Evolutionary conservation across 2,329 filamentous ascomycete genomes (phyloP).

Genomic region (Ascomycota sp.): DNA sequence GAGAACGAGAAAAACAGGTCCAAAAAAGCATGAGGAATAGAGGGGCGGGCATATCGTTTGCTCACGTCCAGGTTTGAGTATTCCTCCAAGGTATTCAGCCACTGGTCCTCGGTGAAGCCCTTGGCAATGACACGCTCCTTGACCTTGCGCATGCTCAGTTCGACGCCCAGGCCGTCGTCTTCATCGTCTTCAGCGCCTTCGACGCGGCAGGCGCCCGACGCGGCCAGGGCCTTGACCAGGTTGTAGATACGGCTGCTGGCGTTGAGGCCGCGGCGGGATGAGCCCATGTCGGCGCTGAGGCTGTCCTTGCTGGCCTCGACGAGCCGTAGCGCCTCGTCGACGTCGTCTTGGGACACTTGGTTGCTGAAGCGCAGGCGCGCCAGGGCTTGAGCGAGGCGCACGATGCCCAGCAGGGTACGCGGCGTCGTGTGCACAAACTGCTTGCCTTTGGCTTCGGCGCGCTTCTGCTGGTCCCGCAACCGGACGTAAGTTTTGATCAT

Average conservation of each 20-base stretch:
- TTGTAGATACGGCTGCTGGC: slow-evolving; percentile 86
- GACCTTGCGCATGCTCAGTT: slow-evolving; percentile 74
- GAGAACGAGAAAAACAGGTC: not conserved
- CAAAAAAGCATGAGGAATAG: too few relatives aligned
- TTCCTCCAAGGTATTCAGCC: slow-evolving; percentile 68
- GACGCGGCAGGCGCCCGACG: slow-evolving; percentile 66
- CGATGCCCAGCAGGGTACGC: slow-evolving; percentile 76
- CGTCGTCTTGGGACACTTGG: slow-evolving; percentile 73
- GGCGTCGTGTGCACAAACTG: slow-evolving; percentile 89
- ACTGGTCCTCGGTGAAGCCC: slow-evolving; percentile 91
- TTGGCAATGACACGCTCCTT: slow-evolving; percentile 84
- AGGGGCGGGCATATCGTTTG: too few relatives aligned
- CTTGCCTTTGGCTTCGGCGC: slow-evolving; percentile 76
- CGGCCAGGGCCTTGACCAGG: slow-evolving; percentile 72
- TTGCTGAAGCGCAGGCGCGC: slow-evolving; percentile 79
- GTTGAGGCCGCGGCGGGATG: slow-evolving; percentile 47
- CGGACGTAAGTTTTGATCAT: slow-evolving; percentile 93
- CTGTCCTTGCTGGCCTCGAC: slow-evolving; percentile 88
- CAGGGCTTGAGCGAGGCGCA: slow-evolving; percentile 84
- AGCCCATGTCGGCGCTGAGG: slow-evolving; percentile 49
- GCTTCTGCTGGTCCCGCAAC: slow-evolving; percentile 78
- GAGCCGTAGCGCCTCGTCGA: slow-evolving; percentile 82
- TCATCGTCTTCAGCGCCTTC: slow-evolving; percentile 40
- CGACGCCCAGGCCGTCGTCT: slow-evolving; percentile 32
- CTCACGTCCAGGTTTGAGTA: slow-evolving; percentile 80